phyloP scores from a whole-genome alignment of 106 monocot species.

The Phalaenopsis aphrodite region DNA sequence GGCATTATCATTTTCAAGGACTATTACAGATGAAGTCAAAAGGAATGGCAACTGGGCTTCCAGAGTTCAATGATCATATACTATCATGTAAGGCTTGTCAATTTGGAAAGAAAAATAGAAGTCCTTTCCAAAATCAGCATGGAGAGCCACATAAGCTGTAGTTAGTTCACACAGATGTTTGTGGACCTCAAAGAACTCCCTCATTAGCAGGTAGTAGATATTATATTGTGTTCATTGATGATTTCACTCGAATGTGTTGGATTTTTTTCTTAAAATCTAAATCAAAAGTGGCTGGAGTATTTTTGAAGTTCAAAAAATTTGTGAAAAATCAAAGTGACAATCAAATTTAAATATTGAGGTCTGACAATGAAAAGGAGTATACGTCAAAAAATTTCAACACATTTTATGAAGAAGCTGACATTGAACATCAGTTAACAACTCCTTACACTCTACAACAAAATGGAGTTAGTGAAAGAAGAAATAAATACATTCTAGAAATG shows the following conservation, averaged over 20 bases:
- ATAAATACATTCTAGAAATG: slow-evolving; percentile 5
- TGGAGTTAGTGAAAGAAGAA: not conserved
- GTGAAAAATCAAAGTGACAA: slow-evolving; percentile 8
- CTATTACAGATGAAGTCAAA: not conserved
- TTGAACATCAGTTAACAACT: slow-evolving; percentile 4
- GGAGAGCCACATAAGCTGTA: not conserved
- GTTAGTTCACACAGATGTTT: not conserved
- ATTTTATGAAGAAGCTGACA: not conserved
- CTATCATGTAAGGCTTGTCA: not conserved
- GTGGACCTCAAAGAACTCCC: not conserved
- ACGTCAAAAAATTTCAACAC: not conserved
- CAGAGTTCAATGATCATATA: not conserved
- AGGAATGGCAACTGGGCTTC: not conserved
- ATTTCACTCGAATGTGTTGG: slow-evolving; percentile 5
- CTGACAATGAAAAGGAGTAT: not conserved
- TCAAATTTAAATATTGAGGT: not conserved
- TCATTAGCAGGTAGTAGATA: not conserved
- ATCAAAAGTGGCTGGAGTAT: slow-evolving; percentile 3
- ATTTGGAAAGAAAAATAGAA: slow-evolving; percentile 8
- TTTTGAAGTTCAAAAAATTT: not conserved
- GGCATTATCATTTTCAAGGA: slow-evolving; percentile 2
- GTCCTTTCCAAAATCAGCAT: not conserved
- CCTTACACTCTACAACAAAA: not conserved
- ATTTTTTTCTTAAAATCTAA: slow-evolving; percentile 8
- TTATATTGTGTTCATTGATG: slow-evolving; percentile 4